Evolutionary conservation across 2,329 filamentous ascomycete genomes (phyloP).

Genomic region (Dendryphion nanum): DNA sequence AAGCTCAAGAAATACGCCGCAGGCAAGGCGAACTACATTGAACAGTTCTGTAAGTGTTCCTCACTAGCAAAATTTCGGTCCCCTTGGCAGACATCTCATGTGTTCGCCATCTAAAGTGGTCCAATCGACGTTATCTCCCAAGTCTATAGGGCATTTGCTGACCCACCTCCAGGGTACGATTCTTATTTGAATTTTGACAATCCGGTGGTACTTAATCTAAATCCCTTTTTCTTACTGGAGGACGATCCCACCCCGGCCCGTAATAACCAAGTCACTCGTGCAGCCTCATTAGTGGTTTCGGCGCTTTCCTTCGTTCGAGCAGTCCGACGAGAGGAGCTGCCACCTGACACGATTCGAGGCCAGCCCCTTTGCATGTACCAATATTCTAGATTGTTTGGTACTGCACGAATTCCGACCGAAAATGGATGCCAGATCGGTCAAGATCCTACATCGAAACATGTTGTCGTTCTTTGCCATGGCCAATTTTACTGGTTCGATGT

Average conservation of each 20-base stretch:
- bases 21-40: slow-evolving; percentile 93
- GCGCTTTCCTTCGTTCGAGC: slow-evolving; percentile 89
- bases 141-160: slow-evolving; percentile 15
- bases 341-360: slow-evolving; percentile 80
- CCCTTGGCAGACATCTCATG: slow-evolving; percentile 4
- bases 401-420: slow-evolving; percentile 88
- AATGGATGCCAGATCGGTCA: slow-evolving; percentile 95
- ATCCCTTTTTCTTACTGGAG: slow-evolving; percentile 95
- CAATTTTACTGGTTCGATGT: slow-evolving; percentile 99
- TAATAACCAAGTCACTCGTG: slow-evolving; percentile 94
- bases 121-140: slow-evolving; percentile 3
- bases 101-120: slow-evolving; percentile 9
- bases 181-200: slow-evolving; percentile 98
- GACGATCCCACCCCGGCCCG: slow-evolving; percentile 95
- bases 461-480: slow-evolving; percentile 89
- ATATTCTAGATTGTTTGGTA: slow-evolving; percentile 92
- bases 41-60: slow-evolving; percentile 94
- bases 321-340: slow-evolving; percentile 87
- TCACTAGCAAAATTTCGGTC: too few relatives aligned
- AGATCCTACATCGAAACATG: slow-evolving; percentile 86
- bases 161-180: slow-evolving; percentile 74
- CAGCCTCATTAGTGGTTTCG: slow-evolving; percentile 87
- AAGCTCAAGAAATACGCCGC: slow-evolving; percentile 87
- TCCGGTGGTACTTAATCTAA: slow-evolving; percentile 93
- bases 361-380: slow-evolving; percentile 97